Percentiles rank a stretch among this genome's conserved stretches.
Evolutionary conservation across 768 basidiomycete species (phyloP).

Genomic region (Macrolepiota fuliginosa): DNA sequence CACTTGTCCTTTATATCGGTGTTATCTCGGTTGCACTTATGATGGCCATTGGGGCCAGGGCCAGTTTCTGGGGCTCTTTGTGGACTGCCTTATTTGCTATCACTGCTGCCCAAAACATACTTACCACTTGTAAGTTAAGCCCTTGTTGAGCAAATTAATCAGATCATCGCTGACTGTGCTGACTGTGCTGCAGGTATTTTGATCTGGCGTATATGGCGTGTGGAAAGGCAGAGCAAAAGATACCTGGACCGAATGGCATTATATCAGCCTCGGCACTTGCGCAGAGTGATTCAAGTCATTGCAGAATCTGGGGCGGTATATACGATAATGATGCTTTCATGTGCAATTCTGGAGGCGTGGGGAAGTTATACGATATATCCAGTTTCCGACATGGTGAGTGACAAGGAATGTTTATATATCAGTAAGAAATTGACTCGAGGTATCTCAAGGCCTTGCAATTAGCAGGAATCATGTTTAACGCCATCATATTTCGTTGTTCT

Average conservation of each 20-base stretch:
- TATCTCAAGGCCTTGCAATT: background rate
- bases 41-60: background rate
- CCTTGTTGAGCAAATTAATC: no score
- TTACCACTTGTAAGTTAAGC: background rate
- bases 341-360: background rate
- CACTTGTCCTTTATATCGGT: background rate
- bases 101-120: constrained; percentile 4
- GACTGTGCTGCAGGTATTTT: background rate
- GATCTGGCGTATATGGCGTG: constrained; percentile 7
- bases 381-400: background rate
- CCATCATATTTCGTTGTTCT: background rate
- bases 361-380: background rate
- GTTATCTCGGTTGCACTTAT: background rate
- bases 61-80: background rate
- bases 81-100: background rate
- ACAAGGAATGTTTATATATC: background rate
- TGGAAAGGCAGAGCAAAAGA: background rate
- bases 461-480: constrained; percentile 3
- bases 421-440: background rate
- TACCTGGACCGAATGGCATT: background rate
- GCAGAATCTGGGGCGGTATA: constrained; percentile 1
- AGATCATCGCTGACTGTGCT: no score
- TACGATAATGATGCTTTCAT: background rate
- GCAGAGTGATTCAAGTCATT: background rate
- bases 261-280: background rate